Evolutionary conservation across 495 filamentous ascomycete genomes (phyloP), one percentile per base, ranked within the genome.

Genomic region (Tuber indicum): DNA sequence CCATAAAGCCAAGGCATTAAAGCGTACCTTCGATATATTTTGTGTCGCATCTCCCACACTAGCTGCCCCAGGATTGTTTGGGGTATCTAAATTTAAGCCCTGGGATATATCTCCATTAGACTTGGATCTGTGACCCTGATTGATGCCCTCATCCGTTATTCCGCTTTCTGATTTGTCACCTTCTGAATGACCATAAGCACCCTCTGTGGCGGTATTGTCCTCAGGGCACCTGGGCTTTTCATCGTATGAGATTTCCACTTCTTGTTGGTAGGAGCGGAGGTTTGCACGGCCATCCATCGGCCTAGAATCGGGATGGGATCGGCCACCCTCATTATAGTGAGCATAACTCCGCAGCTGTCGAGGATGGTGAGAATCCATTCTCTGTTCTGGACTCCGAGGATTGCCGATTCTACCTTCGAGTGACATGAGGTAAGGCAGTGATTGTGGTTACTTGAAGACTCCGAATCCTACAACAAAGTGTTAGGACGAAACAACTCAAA

Each of bases 191-290:
- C 79, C 74, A 58, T 80, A 80, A 74, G 75, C 76, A 46, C 76
- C 74, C 66, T 74, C 78, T 71, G 32, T 36, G 32, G 58, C 14
- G 26, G 72, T 71, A 44, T 76, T 76, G 71, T 72, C 75, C 32
- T 72, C 71, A 72, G 66, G 26, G 26, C 14, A 49, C 74, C 46
- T n/a, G 36, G 77, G 79, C 62, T 78, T 80, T 74, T 80, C 77
- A 78, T 80, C 78, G 78, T 80, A 80, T 41, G 71, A 76, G 72
- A 80, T 77, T 39, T 80, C 74, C 74, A 75, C 76, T 46, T 80
- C 76, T 43, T 79, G 78, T 73, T 80, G 76, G 14, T 78, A 76
- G 45, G 36, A 71, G 46, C 72, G 77, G 14, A 79, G 77, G n/a
- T 80, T 80, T 80, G 44, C 47, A 72, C 78, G 78, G 39, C 73